Evolutionary conservation across 176 grass and related monocot species (phyloP).

Genomic region (Dactylis glomerata): DNA sequence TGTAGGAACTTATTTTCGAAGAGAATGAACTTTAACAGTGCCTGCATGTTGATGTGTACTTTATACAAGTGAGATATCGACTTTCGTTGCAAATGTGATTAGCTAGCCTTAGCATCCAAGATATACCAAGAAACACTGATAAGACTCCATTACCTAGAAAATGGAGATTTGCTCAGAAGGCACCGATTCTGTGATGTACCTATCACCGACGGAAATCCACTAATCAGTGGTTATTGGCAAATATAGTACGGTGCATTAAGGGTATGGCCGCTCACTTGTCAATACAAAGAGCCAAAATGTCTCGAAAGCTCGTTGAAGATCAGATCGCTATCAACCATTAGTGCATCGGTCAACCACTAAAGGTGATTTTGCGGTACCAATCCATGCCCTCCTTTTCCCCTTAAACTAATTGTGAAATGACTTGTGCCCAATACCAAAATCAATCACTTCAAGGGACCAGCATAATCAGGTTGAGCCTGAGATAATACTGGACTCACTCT

Average conservation of each 20-base stretch:
- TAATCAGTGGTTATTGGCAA: not conserved
- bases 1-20: too few species aligned
- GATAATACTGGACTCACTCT: too few species aligned
- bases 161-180: not conserved
- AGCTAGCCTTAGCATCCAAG: not conserved
- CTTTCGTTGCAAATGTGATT: too few species aligned
- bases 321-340: not conserved
- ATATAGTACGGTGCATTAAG: not conserved
- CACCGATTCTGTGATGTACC: not conserved
- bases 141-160: too few species aligned
- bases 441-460: too few species aligned
- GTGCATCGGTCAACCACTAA: conserved; percentile 6
- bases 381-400: not conserved
- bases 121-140: not conserved
- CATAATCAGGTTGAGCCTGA: too few species aligned
- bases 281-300: not conserved
- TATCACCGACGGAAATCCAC: not conserved
- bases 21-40: too few species aligned
- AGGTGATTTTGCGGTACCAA: not conserved
- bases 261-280: not conserved
- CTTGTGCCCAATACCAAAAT: too few species aligned
- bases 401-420: not conserved
- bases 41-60: too few species aligned
- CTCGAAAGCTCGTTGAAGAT: not conserved
- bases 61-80: too few species aligned